Evolutionary conservation across 108 stramenopile genomes (phyloP), one percentile per base, ranked within the genome.

Genomic region (Pinguiococcus pyrenoidosus): DNA sequence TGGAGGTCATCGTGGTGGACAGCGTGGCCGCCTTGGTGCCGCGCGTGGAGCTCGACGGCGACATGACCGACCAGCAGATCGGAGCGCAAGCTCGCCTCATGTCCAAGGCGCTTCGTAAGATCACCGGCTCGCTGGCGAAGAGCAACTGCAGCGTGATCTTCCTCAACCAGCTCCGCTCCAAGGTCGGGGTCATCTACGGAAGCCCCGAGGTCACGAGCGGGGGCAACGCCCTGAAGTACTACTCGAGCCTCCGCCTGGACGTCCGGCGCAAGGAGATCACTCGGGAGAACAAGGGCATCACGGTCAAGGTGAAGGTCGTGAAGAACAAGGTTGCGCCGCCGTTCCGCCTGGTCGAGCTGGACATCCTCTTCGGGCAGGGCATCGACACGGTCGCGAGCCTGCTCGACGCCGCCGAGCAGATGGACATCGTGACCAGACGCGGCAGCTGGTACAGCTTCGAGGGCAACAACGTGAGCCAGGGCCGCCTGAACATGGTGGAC

Each of bases 101-200:
- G 90, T 80, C 77, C 61, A 89, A 96, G 79, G 94, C 94, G 8
- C 71, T 96, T 64, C 68, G 94, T 22, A 96, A 92, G 71, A 83
- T 96, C 40, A 86, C 85, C 10, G 76, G 80, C 9, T 82, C 80
- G 1, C 52, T 90, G 12, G 56, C 84, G 5, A 46, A 72, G 43
- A 81, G 79, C 57, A 78, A 79, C 49, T 84, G 82, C 63, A 80
- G 79, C 32, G 74, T 94, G 24, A 79, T 94, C 48, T 94, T 91
- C 66, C 56, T 94, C 59, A 91, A 94, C 68, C 92, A 94, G 55
- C 56, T 89, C 32, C 67, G 89, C 14, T 1, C 20, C n/a, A 45
- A 64, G 50, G 59, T 75, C 2, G 88, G 88, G 30, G 88, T 90
- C 21, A 77, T 93, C 28, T 93, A 85, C 62, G 88, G 89, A 6